phyloP scores from a whole-genome alignment of 257 asterid genomes.

The Cruciata laevipes region DNA sequence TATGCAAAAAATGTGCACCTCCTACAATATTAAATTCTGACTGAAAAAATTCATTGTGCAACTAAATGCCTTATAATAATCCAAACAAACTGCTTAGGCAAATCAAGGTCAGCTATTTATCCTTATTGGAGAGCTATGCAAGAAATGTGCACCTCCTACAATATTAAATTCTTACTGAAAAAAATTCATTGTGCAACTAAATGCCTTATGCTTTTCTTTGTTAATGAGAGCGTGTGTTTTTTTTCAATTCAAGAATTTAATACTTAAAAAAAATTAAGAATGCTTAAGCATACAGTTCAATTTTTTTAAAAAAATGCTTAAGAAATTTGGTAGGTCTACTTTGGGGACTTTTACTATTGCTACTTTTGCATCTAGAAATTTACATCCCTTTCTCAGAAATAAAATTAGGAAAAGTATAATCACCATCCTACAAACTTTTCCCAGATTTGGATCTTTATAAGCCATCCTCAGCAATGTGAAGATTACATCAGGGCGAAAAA shows the following conservation, averaged over 20 bases:
- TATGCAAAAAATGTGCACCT: background rate
- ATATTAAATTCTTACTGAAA: background rate
- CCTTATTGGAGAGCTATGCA: background rate
- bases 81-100: background rate
- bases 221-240: background rate
- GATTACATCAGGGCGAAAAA: constrained; percentile 76
- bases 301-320: background rate
- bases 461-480: constrained; percentile 80
- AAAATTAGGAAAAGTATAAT: constrained; percentile 17
- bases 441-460: constrained; percentile 65
- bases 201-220: background rate
- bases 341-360: background rate
- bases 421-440: constrained; percentile 80
- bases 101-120: constrained; percentile 1
- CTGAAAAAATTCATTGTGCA: background rate
- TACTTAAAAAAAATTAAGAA: too few species aligned
- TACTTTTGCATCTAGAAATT: background rate
- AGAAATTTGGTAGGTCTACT: background rate
- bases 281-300: background rate
- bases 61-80: too few species aligned
- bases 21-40: background rate
- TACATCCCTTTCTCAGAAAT: constrained; percentile 10
- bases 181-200: background rate
- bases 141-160: background rate
- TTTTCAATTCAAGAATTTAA: background rate